A percentile compares a stretch with the other conserved stretches of the same genome.
Conservation (phyloP, 2,329 filamentous ascomycete species). For the Neonectria sp. region DNA sequence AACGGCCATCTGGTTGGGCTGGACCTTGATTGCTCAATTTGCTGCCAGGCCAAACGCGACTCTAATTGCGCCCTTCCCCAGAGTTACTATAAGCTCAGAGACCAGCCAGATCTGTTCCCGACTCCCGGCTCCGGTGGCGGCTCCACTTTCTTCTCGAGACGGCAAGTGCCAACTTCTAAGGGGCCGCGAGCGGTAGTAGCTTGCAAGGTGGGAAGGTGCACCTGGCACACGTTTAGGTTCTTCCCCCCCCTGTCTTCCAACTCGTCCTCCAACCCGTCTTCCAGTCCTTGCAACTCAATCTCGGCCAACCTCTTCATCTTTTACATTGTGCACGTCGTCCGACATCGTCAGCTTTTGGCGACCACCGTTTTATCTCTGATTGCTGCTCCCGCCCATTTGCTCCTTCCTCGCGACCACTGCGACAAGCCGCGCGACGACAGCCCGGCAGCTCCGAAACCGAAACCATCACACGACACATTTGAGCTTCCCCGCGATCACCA, state of each 20-base stretch:
- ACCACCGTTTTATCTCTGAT: background rate
- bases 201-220: background rate
- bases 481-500: conserved; percentile 30
- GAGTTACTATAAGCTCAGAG: conserved; percentile 5
- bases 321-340: conserved; percentile 16
- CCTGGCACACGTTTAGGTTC: conserved; percentile 3
- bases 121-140: conserved; percentile 24
- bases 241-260: conserved; percentile 20
- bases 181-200: conserved; percentile 9
- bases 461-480: conserved; percentile 24
- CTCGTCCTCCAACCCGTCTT: conserved; percentile 8
- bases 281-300: conserved; percentile 32
- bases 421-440: conserved; percentile 18
- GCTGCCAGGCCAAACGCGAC: background rate
- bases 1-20: background rate
- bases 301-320: conserved; percentile 16
- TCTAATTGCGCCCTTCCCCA: conserved; percentile 12
- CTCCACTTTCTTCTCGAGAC: conserved; percentile 12
- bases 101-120: conserved; percentile 13
- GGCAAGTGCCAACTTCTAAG: conserved; percentile 8
- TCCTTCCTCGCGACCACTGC: conserved; percentile 8
- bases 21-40: background rate
- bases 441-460: conserved; percentile 19
- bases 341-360: conserved; percentile 22
- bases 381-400: background rate